These are phyloP conservation scores for Candida sakaeoensis DNA, from an alignment of 805 yeast genomes.

Conservation along the genomic window DNA sequence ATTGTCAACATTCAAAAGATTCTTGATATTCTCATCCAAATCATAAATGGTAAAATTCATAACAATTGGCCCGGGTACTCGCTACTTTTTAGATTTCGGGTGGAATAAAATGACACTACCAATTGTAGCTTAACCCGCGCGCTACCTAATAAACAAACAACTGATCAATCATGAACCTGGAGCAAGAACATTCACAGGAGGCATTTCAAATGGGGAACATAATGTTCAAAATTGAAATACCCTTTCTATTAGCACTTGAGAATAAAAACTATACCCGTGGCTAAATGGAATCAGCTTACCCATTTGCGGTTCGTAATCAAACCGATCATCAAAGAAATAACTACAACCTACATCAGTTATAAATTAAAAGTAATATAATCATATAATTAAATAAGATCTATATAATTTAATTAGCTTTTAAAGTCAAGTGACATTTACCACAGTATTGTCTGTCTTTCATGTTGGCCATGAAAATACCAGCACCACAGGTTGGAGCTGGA, in stretches of 20 bases:
- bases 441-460: conserved; percentile 99
- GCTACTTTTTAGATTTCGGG: not conserved
- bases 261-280: no score
- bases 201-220: no score
- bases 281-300: no score
- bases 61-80: not conserved
- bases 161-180: no score
- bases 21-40: conserved; percentile 59
- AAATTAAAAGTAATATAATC: not conserved
- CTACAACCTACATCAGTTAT: not conserved
- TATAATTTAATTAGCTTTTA: conserved; percentile 42
- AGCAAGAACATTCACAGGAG: no score
- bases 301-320: no score
- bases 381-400: conserved; percentile 5
- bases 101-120: not conserved
- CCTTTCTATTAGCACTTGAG: no score
- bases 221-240: no score
- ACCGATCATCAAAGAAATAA: not conserved
- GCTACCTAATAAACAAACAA: no score
- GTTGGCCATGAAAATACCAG: conserved; percentile 99
- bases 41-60: conserved; percentile 53
- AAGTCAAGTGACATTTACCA: conserved; percentile 98
- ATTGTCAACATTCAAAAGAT: conserved; percentile 54
- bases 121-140: no score
- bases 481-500: conserved; percentile 89